Evolutionary conservation across 2,329 filamentous ascomycete genomes (phyloP), one percentile per base, ranked within the genome.

Genomic region (Aspergillus caelatus): DNA sequence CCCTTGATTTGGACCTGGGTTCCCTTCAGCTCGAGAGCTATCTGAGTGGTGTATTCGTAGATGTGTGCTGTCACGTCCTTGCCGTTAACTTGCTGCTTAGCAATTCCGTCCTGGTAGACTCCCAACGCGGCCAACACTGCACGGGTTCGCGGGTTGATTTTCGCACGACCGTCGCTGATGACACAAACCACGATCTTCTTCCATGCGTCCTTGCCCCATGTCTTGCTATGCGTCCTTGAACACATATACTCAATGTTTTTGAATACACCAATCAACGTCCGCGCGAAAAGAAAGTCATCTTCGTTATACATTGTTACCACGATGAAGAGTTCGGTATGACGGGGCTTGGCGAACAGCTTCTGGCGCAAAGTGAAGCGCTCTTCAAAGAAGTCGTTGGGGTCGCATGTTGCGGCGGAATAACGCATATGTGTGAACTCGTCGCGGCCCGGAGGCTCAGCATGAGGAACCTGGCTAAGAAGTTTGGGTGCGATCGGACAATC

Each of bases 181-280:
- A 99, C 89, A 77, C 94, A 98, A 12, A 99, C 95, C 11, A 99
- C 95, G 72, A 99, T 98, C 84, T 99, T 99, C 83, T 99, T 98
- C 95, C 95, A 99, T 5, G 94, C 94, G 72, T 97, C 93, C 78
- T 96, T 95, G 69, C 95, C 95, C 95, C 95, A 99, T 0, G 94
- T 98, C 81, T 97, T 96, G 80, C 93, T 97, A 76, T 91, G 93
- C 53, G 90, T 93, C 57, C 94, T 88, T 65, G 91, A 93, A 79
- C 95, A 97, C 92, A 99, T 97, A 83, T 94, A 94, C 78, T 97
- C 94, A 70, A 99, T 92, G 78, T 99, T 99, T 82, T 99, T 98
- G 84, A 98, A 94, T 6, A 99, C 93, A 78, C 95, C 95, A 57
- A 90, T 92, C 92, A 99, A 92, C 5, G 95, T 98, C 48, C 95